Base-by-base conservation (phyloP, 345 rosid genomes). In the Linum tenue region DNA sequence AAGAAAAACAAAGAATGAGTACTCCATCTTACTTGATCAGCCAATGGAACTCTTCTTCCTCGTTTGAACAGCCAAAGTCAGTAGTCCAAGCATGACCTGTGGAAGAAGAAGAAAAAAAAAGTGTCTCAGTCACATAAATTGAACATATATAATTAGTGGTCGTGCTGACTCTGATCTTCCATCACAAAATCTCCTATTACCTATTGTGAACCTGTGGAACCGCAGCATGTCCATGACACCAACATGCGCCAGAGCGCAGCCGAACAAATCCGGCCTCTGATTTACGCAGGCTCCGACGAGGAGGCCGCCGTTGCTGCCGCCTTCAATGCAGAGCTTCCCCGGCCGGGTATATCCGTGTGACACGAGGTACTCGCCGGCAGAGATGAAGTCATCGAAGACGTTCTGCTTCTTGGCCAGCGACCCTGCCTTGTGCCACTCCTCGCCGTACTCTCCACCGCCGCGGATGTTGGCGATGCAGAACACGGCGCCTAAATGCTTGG, bases 221-320 rank as follows among this genome's bases (percentile, higher is more conserved):
- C 97, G 81, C 48, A 94, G 84, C 96, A 94, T 94, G 77, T 94
- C 99, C 99, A 90, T 94, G 40, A 94, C 99, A 48, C 99, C 99
- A 37, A 94, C 99, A 75, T 90, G 95, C 65, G 97, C 96, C 84
- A 94, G 75, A 60, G 96, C 97, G 75, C 99, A 94, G 35, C 99
- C 97, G 63, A 88, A 94, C 59, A 94, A 96, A 67, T 94, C 99
- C 14, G 97, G 99, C 80, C 96, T 88, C 99, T 92, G 95, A 81
- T 94, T 94, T 69, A 94, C 86, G 82, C 92, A 94, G 73, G 97
- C 90, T 17, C 97, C 99, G 55, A 90, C 37, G 39, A 94, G 87
- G 68, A 94, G 95, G 48, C 97, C 99, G 57, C 99, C 99, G 35
- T 94, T 94, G 74, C 99, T 94, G 68, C 83, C 84, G 38, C 99